Evolutionary conservation across 2,329 filamentous ascomycete species (phyloP).

Genomic region (Phialophora expanda): DNA sequence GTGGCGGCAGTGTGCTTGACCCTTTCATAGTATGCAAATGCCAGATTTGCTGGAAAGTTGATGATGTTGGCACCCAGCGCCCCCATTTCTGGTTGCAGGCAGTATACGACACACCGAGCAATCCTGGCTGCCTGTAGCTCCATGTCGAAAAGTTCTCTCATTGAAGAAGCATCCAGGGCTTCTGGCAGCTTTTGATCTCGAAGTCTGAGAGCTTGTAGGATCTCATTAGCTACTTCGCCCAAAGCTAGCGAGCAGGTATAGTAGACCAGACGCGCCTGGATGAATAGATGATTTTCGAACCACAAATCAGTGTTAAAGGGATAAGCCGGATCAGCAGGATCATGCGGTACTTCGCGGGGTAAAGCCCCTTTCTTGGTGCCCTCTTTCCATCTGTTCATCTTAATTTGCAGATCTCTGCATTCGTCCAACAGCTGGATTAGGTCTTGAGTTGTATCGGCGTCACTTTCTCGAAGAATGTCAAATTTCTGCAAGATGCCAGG

Average conservation of each 20-base stretch:
- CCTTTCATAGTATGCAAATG: slow-evolving; percentile 29
- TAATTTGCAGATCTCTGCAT: slow-evolving; percentile 27
- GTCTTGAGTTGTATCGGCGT: slow-evolving; percentile 15
- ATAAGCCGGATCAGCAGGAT: slow-evolving; percentile 28
- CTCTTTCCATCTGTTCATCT: slow-evolving; percentile 32
- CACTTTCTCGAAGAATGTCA: slow-evolving; percentile 36
- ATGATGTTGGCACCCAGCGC: slow-evolving; percentile 35
- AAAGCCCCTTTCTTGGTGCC: slow-evolving; percentile 31
- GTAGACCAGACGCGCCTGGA: slow-evolving; percentile 35
- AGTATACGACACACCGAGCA: slow-evolving; percentile 33
- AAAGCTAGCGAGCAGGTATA: slow-evolving; percentile 33
- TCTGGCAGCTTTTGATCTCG: slow-evolving; percentile 21
- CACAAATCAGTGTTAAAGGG: slow-evolving; percentile 35
- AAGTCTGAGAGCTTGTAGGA: slow-evolving; percentile 22
- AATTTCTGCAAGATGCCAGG: slow-evolving; percentile 44
- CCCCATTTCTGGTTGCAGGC: slow-evolving; percentile 37
- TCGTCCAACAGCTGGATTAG: slow-evolving; percentile 20
- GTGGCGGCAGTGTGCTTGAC: slow-evolving; percentile 23
- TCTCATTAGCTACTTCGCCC: slow-evolving; percentile 28
- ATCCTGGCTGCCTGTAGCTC: slow-evolving; percentile 31
- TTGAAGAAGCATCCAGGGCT: slow-evolving; percentile 7
- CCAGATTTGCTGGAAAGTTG: slow-evolving; percentile 35
- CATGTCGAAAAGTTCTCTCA: slow-evolving; percentile 22
- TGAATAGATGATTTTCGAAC: slow-evolving; percentile 37
- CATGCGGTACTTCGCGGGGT: slow-evolving; percentile 28